phyloP scores from a whole-genome alignment of 176 grass and related monocot genomes.

The Zea luxurians region DNA sequence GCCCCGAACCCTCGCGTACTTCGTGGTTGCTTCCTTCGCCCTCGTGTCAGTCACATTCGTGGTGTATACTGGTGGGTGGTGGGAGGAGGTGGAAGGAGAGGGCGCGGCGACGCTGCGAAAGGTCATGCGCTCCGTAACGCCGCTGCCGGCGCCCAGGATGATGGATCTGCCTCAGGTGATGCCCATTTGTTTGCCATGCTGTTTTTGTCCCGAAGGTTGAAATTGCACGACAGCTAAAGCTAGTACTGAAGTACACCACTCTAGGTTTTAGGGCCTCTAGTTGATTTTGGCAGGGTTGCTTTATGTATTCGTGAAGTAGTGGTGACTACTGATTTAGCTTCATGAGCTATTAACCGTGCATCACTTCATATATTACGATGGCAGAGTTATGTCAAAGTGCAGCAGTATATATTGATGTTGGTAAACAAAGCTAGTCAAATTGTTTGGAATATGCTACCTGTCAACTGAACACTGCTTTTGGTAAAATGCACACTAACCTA shows the following conservation, averaged over 20 bases:
- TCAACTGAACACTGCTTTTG: neutral
- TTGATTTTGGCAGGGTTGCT: neutral
- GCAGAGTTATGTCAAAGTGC: neutral
- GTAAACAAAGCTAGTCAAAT: neutral
- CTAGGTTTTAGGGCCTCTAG: neutral
- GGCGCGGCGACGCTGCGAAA: conserved; percentile 44
- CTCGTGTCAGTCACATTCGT: conserved; percentile 36
- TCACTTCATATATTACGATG: neutral
- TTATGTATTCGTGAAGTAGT: neutral
- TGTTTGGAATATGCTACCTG: neutral
- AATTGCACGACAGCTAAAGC: neutral
- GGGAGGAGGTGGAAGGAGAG: conserved; percentile 21
- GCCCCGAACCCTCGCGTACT: conserved; percentile 40
- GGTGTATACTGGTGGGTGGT: conserved; percentile 43
- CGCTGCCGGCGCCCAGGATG: conserved; percentile 69
- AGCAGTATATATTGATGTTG: neutral
- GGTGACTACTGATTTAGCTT: neutral
- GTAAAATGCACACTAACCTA: neutral
- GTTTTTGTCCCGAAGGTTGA: neutral
- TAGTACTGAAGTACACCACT: neutral
- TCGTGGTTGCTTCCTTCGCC: conserved; percentile 35
- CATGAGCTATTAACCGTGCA: neutral
- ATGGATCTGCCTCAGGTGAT: conserved; percentile 92
- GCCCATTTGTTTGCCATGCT: neutral
- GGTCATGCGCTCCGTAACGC: conserved; percentile 71